Percentiles rank a stretch among this genome's conserved stretches.
phyloP scores from a whole-genome alignment of 2,329 filamentous ascomycete genomes.

The Botrytis fragariae region DNA sequence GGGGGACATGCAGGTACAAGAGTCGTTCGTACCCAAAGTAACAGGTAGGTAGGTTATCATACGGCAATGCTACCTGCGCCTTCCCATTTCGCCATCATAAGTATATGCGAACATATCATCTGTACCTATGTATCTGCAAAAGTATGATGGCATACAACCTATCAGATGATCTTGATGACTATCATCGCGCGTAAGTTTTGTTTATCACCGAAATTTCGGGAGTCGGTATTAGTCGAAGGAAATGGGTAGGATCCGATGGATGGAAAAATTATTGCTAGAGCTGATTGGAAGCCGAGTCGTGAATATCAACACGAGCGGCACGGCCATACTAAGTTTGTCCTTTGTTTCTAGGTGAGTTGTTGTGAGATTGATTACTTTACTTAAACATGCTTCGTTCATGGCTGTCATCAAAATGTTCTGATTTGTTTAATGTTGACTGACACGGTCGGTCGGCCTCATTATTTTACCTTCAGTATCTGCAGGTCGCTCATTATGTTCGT shows the following conservation, averaged over 20 bases:
- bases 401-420: neutral
- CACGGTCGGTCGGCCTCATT: neutral
- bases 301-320: neutral
- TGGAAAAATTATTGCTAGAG: neutral
- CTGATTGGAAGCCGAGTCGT: neutral
- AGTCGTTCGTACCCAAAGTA: neutral
- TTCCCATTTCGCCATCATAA: neutral
- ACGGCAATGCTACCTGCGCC: constrained; percentile 14
- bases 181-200: neutral
- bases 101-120: neutral
- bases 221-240: neutral
- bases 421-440: constrained; percentile 3
- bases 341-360: neutral
- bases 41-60: neutral
- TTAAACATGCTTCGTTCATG: neutral
- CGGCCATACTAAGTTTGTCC: neutral
- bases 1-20: constrained; percentile 9
- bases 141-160: neutral
- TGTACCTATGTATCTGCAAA: neutral
- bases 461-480: constrained; percentile 3
- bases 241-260: constrained; percentile 6
- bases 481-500: constrained; percentile 8
- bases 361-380: neutral
- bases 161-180: constrained; percentile 1
- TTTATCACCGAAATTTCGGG: constrained; percentile 5